A percentile compares a stretch with the other conserved stretches of the same genome.
phyloP scores from a whole-genome alignment of 495 filamentous ascomycete genomes.

The Penicillium bovifimosum region DNA sequence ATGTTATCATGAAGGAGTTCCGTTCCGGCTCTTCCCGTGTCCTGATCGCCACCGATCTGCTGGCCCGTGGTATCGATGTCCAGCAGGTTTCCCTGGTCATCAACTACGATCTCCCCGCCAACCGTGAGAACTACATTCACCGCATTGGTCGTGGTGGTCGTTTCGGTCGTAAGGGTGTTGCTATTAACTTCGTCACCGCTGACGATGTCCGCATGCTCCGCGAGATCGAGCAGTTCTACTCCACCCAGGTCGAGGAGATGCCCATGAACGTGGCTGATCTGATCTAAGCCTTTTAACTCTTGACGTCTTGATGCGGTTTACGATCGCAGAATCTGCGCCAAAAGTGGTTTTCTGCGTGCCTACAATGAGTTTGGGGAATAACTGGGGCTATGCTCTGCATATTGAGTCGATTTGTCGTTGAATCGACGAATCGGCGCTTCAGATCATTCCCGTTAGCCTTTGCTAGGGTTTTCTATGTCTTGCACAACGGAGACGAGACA shows the following conservation, averaged over 20 bases:
- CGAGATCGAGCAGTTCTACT: slow-evolving; percentile 79
- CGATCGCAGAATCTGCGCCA: slow-evolving; percentile 43
- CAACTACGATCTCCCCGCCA: slow-evolving; percentile 98
- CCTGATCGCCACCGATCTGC: slow-evolving; percentile 92
- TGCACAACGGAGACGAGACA: slow-evolving; percentile 42
- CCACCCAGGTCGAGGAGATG: slow-evolving; percentile 60
- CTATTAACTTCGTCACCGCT: slow-evolving; percentile 99
- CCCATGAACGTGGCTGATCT: slow-evolving; percentile 58
- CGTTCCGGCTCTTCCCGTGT: slow-evolving; percentile 95
- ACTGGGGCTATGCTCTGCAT: slow-evolving; percentile 9
- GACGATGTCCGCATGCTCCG: slow-evolving; percentile 99
- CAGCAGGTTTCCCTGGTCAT: slow-evolving; percentile 99
- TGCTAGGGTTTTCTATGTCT: slow-evolving; percentile 40
- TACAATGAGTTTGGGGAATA: slow-evolving; percentile 18
- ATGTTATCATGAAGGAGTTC: slow-evolving; percentile 99
- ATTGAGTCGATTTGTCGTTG: slow-evolving; percentile 16
- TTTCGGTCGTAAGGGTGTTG: slow-evolving; percentile 99
- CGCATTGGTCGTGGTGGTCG: slow-evolving; percentile 97
- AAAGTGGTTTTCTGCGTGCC: slow-evolving; percentile 47
- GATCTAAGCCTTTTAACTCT: slow-evolving; percentile 42
- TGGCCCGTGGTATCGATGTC: slow-evolving; percentile 98
- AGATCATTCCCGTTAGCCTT: background rate
- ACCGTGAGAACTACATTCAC: slow-evolving; percentile 99
- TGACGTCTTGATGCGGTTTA: slow-evolving; percentile 43
- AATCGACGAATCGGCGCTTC: slow-evolving; percentile 6